phyloP scores from a whole-genome alignment of 164 flowering plant genomes.

The Cinnamomum chago region DNA sequence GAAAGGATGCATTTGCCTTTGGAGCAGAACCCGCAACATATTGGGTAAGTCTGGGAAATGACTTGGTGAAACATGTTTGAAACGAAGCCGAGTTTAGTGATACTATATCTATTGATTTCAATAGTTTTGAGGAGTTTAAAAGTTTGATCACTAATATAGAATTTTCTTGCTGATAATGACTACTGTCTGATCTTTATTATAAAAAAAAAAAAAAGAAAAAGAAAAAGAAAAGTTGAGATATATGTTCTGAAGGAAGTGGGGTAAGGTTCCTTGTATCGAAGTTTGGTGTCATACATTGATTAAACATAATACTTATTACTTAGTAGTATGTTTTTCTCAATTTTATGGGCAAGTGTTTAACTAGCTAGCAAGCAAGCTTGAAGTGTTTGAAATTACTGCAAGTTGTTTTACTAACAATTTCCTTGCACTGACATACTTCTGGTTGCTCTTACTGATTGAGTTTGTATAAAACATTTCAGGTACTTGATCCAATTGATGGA shows the following conservation, averaged over 20 bases:
- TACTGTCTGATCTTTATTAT: too few relatives aligned
- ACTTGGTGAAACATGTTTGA: too few relatives aligned
- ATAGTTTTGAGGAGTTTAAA: too few relatives aligned
- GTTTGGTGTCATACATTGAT: background rate
- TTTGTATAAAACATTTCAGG: slow-evolving; percentile 34
- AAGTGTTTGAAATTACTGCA: background rate
- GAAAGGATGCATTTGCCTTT: slow-evolving; percentile 53
- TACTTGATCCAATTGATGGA: slow-evolving; percentile 98
- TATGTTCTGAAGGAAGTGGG: background rate
- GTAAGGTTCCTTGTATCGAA: background rate
- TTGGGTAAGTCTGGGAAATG: slow-evolving; percentile 50
- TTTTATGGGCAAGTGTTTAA: background rate
- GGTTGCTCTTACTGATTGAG: background rate
- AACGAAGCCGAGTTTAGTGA: too few relatives aligned
- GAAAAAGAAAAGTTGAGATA: too few relatives aligned
- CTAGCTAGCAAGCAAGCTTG: background rate
- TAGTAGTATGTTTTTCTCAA: background rate
- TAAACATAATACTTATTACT: background rate
- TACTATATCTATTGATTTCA: too few relatives aligned
- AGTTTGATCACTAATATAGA: too few relatives aligned
- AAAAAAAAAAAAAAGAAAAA: too few relatives aligned
- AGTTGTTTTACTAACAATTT: too few relatives aligned
- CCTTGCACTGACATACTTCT: background rate
- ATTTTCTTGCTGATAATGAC: too few relatives aligned
- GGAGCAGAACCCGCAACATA: slow-evolving; percentile 70